phyloP scores from a whole-genome alignment of 1,284 basidiomycete species.

The Ceratobasidium sp. region DNA sequence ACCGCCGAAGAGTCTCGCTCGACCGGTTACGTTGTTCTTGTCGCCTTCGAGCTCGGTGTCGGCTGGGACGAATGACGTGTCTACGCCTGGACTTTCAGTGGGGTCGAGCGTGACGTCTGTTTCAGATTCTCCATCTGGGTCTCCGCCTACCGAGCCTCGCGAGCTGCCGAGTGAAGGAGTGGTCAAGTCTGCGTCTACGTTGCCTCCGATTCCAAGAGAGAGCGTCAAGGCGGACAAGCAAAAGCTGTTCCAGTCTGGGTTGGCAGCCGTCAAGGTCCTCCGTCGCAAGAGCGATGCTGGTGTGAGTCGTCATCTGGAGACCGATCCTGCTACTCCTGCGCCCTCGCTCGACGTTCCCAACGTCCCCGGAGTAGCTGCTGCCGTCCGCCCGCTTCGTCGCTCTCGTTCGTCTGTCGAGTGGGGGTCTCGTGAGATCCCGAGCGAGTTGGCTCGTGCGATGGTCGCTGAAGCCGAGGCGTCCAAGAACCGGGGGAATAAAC shows the following conservation, averaged over 20 bases:
- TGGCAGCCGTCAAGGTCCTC: conserved; percentile 8
- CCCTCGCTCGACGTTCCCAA: not conserved
- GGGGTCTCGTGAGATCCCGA: conserved; percentile 5
- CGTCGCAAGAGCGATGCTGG: conserved; percentile 9
- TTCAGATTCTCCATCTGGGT: not conserved
- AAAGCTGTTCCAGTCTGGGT: not conserved
- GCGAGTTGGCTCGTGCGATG: not conserved
- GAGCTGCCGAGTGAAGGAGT: not conserved
- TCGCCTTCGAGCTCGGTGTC: conserved; percentile 9
- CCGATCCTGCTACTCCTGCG: not conserved
- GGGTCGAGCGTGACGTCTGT: not conserved
- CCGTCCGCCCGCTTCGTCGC: conserved; percentile 7
- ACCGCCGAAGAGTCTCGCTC: not conserved
- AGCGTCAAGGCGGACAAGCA: too few relatives aligned
- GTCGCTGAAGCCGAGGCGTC: not conserved
- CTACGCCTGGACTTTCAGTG: conserved; percentile 18
- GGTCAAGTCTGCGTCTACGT: conserved; percentile 6
- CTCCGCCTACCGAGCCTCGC: not conserved
- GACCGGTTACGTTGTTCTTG: not conserved
- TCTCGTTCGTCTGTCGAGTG: conserved; percentile 34
- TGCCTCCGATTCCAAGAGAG: not conserved
- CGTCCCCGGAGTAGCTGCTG: not conserved
- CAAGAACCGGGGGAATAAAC: not conserved
- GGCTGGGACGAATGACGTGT: not conserved
- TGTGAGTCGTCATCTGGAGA: not conserved